Base-by-base conservation (phyloP, 106 monocot species). In the Amphibolis antarctica region DNA sequence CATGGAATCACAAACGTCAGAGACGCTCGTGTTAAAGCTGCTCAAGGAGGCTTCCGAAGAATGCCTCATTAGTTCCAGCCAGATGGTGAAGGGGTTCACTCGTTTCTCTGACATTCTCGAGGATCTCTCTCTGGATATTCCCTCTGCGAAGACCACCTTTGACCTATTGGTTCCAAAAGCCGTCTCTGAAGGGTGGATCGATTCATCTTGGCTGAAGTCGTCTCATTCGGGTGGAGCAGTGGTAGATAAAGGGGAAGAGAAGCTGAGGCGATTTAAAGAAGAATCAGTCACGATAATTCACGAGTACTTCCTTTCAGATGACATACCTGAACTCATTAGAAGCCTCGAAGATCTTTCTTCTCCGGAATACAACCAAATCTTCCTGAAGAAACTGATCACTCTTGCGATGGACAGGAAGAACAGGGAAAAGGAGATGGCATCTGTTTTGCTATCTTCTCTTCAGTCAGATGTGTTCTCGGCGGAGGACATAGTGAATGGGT, bases 371-470 rank as follows among this genome's bases (percentile, higher is more conserved):
- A 87, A 92, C 45, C 79, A 84, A 30, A 66, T 92, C 56, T 86
- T 92, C 46, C 66, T 92, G 22, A 92, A 92, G 67, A 92, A 79
- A 60, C 69, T 92, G 18, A 87, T 92, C 29, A 87, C 87, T 18
- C 74, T 82, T 53, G 86, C 92, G 22, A 75, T 92, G 87, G 92
- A 92, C 61, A 47, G 92, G 56, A 87, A 86, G 64, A 81, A 87
- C 58, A 74, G 84, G 66, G 84, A 92, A 58, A 92, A 82, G 64
- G 92, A 92, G 71, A 92, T 92, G 92, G 84, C 87, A 22, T 92
- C 92, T 60, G 84, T 80, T 72, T 71, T 92, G 0, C 77, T 92
- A 2, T 86, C 81, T 44, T 63, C 84, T 17, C 70, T 92, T 17
- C 75, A 81, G 23, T 77, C 77, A 58, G 84, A 84, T 20, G 53